A percentile compares a stretch with the other conserved stretches of the same genome.
These are phyloP conservation scores for Nannochloropsis salina DNA, from an alignment of 108 stramenopile genomes.

Conservation along the genomic window DNA sequence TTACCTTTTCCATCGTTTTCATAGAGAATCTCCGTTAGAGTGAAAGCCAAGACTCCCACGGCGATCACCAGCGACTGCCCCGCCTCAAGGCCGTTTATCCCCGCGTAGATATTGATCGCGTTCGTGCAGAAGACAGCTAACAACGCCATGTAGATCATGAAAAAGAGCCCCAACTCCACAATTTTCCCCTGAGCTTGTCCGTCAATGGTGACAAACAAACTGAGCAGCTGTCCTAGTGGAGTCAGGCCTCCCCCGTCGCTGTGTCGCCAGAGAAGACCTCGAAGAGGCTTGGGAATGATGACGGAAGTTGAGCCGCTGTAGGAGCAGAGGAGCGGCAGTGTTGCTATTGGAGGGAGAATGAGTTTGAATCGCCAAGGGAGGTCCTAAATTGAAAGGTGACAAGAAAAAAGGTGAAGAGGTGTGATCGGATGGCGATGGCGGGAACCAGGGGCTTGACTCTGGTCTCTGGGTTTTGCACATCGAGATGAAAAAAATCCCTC, in stretches of 20 bases:
- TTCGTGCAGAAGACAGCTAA: slow-evolving; percentile 98
- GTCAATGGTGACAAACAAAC: slow-evolving; percentile 24
- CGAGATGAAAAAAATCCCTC: too few relatives aligned
- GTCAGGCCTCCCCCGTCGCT: slow-evolving; percentile 27
- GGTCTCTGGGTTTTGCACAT: too few relatives aligned
- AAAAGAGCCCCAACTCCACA: slow-evolving; percentile 47
- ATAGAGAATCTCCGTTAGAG: slow-evolving; percentile 33
- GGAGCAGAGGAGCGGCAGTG: slow-evolving; percentile 83
- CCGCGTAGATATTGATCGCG: slow-evolving; percentile 98
- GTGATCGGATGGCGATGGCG: too few relatives aligned
- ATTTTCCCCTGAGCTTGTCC: not conserved
- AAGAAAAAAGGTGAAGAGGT: not conserved
- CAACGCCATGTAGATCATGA: slow-evolving; percentile 89
- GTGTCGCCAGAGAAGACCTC: not conserved
- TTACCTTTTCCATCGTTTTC: slow-evolving; percentile 18
- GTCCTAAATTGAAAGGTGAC: slow-evolving; percentile 54
- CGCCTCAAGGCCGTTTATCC: slow-evolving; percentile 95
- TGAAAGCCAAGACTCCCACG: slow-evolving; percentile 61
- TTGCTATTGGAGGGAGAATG: slow-evolving; percentile 81
- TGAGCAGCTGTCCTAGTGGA: not conserved
- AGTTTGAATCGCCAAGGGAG: slow-evolving; percentile 97
- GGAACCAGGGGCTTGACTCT: too few relatives aligned
- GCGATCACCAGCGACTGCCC: slow-evolving; percentile 89
- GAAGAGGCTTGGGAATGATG: slow-evolving; percentile 65
- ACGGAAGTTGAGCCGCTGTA: slow-evolving; percentile 89